These are phyloP conservation scores for Yarrowia sp. DNA, from an alignment of 805 yeast genomes.

Conservation along the genomic window DNA sequence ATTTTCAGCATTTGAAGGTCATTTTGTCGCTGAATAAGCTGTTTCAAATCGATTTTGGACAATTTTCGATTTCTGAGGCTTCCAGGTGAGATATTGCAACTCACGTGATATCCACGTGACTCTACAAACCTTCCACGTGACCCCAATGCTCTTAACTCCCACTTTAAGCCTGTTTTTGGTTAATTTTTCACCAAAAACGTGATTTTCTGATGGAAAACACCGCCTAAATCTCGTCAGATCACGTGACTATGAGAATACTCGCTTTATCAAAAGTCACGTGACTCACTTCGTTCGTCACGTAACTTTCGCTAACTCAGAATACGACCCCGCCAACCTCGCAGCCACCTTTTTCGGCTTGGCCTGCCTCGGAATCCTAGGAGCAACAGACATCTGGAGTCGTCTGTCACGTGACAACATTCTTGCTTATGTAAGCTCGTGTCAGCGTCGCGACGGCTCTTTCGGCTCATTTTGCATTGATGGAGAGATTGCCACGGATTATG, in stretches of 20 bases:
- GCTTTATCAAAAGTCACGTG: background rate
- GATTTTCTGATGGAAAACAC: no score
- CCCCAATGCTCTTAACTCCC: no score
- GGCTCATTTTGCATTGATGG: slow-evolving; percentile 43
- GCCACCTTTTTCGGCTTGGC: slow-evolving; percentile 76
- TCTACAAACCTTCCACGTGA: background rate
- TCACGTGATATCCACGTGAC: background rate
- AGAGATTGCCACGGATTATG: slow-evolving; percentile 51
- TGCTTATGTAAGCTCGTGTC: slow-evolving; percentile 59
- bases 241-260: no score
- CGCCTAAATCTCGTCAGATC: no score
- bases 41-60: no score
- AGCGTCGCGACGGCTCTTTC: slow-evolving; percentile 59
- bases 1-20: no score
- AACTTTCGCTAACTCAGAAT: slow-evolving; percentile 32
- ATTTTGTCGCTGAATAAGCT: no score
- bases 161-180: no score
- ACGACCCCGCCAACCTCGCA: slow-evolving; percentile 65
- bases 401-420: slow-evolving; percentile 48
- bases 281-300: background rate
- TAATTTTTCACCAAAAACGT: background rate
- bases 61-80: no score
- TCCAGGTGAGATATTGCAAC: background rate
- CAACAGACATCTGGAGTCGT: slow-evolving; percentile 41
- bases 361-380: slow-evolving; percentile 51